Percentiles rank a stretch among this genome's conserved stretches.
These are phyloP conservation scores for Hericium coralloides DNA, from an alignment of 768 basidiomycete genomes.

Conservation along the genomic window DNA sequence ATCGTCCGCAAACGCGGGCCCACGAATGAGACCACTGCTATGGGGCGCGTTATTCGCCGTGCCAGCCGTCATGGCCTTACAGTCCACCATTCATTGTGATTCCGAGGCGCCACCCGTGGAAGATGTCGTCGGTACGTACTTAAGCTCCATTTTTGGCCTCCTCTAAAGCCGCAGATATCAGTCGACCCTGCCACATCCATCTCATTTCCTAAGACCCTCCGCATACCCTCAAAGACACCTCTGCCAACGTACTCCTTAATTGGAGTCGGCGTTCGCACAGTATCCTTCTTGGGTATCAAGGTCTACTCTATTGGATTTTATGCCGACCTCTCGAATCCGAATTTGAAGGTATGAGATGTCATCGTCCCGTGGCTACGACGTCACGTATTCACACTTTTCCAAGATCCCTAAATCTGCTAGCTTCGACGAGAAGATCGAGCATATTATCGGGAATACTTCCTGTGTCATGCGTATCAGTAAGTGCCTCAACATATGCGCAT, in stretches of 20 bases:
- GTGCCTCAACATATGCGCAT: conserved; percentile 6
- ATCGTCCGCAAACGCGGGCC: neutral
- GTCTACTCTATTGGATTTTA: conserved; percentile 92
- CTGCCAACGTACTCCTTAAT: conserved; percentile 60
- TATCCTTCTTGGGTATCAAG: conserved; percentile 80
- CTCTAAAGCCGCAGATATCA: conserved; percentile 15
- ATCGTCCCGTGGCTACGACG: neutral
- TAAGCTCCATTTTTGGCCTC: neutral
- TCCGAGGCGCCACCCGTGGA: conserved; percentile 19
- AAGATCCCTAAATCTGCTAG: conserved; percentile 49
- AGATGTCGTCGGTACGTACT: conserved; percentile 10
- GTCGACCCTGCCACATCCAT: conserved; percentile 73
- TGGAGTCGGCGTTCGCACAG: conserved; percentile 80
- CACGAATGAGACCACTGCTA: neutral
- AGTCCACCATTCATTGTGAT: conserved; percentile 29
- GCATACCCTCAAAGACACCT: conserved; percentile 53
- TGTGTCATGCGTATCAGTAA: conserved; percentile 71
- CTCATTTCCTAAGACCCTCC: conserved; percentile 58
- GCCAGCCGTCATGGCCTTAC: neutral
- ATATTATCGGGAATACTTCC: conserved; percentile 57
- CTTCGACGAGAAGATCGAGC: conserved; percentile 60
- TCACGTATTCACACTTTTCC: neutral
- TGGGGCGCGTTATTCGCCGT: conserved; percentile 1
- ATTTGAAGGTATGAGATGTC: conserved; percentile 39
- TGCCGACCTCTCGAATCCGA: conserved; percentile 65